Percentiles rank a stretch among this genome's conserved stretches.
phyloP scores from a whole-genome alignment of 2,329 filamentous ascomycete species.

The Penicillium sp. region DNA sequence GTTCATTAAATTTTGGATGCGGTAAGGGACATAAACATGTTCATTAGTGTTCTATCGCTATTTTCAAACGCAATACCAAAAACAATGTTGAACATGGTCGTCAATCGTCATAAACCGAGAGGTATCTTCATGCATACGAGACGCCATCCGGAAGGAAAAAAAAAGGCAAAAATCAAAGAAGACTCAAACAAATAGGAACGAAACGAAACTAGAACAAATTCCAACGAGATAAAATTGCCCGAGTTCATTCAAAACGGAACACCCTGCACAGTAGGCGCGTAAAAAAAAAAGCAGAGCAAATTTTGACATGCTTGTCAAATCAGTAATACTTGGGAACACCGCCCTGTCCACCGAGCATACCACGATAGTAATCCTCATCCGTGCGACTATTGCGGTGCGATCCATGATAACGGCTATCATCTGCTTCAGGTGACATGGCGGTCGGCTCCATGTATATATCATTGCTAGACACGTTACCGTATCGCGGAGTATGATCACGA shows the following conservation, averaged over 20 bases:
- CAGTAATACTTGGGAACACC: slow-evolving; percentile 28
- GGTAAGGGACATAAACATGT: not conserved
- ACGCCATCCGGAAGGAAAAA: slow-evolving; percentile 12
- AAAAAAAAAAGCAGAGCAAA: not conserved
- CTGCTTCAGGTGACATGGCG: slow-evolving; percentile 27
- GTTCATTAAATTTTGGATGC: not conserved
- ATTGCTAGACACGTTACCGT: slow-evolving; percentile 19
- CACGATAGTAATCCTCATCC: slow-evolving; percentile 42
- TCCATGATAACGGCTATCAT: slow-evolving; percentile 28
- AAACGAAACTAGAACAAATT: not conserved
- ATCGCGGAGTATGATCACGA: slow-evolving; percentile 22
- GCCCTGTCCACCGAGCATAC: slow-evolving; percentile 31
- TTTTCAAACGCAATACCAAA: slow-evolving; percentile 1
- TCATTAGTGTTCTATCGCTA: not conserved
- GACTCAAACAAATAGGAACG: slow-evolving; percentile 1
- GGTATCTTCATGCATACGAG: slow-evolving; percentile 22
- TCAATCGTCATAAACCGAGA: slow-evolving; percentile 12
- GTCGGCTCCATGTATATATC: slow-evolving; percentile 28
- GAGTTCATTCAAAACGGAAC: not conserved
- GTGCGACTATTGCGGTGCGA: slow-evolving; percentile 28
- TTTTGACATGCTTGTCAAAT: slow-evolving; percentile 6
- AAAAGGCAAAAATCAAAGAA: not conserved
- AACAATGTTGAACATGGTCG: slow-evolving; percentile 10
- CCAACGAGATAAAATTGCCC: not conserved
- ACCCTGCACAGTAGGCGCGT: not conserved